These are phyloP conservation scores for Piper longum DNA, from an alignment of 164 flowering plant species.

Conservation along the genomic window DNA sequence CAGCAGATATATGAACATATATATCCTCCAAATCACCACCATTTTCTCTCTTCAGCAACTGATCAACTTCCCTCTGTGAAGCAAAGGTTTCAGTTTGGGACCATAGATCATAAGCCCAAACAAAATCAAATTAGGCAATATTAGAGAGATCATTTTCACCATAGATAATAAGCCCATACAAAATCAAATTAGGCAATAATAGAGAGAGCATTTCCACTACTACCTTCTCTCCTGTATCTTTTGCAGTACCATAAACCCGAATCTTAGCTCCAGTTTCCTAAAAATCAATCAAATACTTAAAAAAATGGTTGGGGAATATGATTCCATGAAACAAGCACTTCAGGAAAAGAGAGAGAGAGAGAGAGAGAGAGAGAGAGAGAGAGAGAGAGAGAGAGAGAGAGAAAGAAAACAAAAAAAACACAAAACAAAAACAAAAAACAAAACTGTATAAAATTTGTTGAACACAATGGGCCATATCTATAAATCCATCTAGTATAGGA, in stretches of 20 bases:
- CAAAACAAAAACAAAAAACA: neutral
- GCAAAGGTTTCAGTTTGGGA: neutral
- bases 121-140: neutral
- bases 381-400: neutral
- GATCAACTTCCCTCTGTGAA: slow-evolving; percentile 52
- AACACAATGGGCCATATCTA: too few relatives aligned
- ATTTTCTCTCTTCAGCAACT: slow-evolving; percentile 34
- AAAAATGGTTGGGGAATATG: neutral
- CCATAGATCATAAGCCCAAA: neutral
- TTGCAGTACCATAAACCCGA: slow-evolving; percentile 52
- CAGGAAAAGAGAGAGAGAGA: neutral
- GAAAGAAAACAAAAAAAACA: too few relatives aligned
- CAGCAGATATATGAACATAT: slow-evolving; percentile 61
- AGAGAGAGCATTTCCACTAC: neutral
- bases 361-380: too few relatives aligned
- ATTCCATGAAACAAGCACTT: neutral
- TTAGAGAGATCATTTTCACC: neutral
- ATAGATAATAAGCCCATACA: neutral
- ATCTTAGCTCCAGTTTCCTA: slow-evolving; percentile 93
- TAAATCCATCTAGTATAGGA: neutral
- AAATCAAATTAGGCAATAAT: neutral
- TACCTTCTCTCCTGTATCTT: slow-evolving; percentile 57
- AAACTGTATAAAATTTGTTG: neutral
- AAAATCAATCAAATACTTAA: neutral
- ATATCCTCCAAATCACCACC: slow-evolving; percentile 45